Evolutionary conservation across 352 stramenopile genomes (phyloP).

Genomic region (Thraustochytrium striatum): DNA sequence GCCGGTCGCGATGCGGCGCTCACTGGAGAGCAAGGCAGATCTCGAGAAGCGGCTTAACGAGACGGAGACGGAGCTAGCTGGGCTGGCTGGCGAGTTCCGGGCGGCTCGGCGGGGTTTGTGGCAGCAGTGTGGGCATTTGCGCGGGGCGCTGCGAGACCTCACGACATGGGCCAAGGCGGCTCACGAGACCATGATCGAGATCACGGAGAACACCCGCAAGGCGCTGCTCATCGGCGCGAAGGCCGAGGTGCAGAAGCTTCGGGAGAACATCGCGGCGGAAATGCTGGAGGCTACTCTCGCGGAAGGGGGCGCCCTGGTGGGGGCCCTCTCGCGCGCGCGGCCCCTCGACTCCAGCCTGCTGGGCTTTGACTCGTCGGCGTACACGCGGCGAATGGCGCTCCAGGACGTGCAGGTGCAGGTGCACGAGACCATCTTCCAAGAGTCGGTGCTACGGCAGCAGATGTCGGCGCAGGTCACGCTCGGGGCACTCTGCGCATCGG

Average conservation of each 20-base stretch:
- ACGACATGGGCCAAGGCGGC: background rate
- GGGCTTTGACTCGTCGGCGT: no score
- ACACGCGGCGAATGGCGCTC: background rate
- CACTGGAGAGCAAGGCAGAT: no score
- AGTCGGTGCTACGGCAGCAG: no score
- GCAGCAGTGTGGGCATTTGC: background rate
- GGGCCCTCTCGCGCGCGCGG: background rate
- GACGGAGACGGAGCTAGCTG: background rate
- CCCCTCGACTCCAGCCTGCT: background rate
- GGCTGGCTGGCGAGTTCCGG: background rate
- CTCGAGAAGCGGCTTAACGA: no score
- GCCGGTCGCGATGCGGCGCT: no score
- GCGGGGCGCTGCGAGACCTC: background rate
- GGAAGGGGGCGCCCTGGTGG: background rate
- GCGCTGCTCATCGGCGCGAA: background rate
- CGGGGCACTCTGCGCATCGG: background rate
- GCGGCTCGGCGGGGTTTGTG: no score
- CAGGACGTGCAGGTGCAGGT: background rate
- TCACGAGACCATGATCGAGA: background rate
- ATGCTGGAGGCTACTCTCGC: background rate
- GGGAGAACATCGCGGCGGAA: background rate
- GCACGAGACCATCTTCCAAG: background rate
- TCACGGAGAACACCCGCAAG: background rate
- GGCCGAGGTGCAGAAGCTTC: background rate
- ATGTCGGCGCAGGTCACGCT: background rate